A percentile compares a stretch with the other conserved stretches of the same genome.
Evolutionary conservation across 2,329 filamentous ascomycete species (phyloP).

Genomic region (Diaporthe destruens): DNA sequence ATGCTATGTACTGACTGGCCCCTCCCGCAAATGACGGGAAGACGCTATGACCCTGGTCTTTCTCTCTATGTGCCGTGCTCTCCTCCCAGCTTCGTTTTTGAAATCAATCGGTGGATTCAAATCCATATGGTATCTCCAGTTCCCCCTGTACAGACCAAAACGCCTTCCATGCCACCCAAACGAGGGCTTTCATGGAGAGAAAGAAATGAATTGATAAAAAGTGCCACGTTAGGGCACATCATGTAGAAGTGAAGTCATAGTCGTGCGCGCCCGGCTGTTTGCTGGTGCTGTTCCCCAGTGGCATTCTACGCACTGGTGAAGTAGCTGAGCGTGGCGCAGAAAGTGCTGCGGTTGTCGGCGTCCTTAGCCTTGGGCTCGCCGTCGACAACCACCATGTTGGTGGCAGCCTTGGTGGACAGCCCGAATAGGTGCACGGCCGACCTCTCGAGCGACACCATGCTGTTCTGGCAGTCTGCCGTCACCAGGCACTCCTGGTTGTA

Average conservation of each 20-base stretch:
- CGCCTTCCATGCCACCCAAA: conserved; percentile 35
- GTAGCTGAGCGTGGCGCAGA: conserved; percentile 71
- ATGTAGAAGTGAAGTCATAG: conserved; percentile 38
- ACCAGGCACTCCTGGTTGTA: conserved; percentile 78
- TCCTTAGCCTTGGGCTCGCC: conserved; percentile 67
- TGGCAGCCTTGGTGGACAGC: conserved; percentile 79
- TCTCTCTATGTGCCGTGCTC: conserved; percentile 9
- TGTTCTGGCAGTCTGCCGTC: conserved; percentile 78
- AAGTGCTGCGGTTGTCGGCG: conserved; percentile 74
- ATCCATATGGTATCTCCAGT: conserved; percentile 38
- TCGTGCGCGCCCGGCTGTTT: neutral
- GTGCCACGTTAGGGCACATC: conserved; percentile 29
- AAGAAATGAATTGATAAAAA: conserved; percentile 39
- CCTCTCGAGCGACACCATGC: conserved; percentile 81
- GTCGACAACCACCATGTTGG: conserved; percentile 78
- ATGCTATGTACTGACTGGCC: conserved; percentile 32
- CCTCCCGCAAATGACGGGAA: neutral
- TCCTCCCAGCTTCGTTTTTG: conserved; percentile 12
- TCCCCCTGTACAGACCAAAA: conserved; percentile 34
- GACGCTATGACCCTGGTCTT: conserved; percentile 6
- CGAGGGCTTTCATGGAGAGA: conserved; percentile 37
- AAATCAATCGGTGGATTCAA: conserved; percentile 19
- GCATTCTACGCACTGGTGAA: conserved; percentile 53
- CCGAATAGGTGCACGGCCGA: conserved; percentile 74
- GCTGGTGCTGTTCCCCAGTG: conserved; percentile 5